phyloP scores from a whole-genome alignment of 2,329 filamentous ascomycete species.

The Penicillium sp. region DNA sequence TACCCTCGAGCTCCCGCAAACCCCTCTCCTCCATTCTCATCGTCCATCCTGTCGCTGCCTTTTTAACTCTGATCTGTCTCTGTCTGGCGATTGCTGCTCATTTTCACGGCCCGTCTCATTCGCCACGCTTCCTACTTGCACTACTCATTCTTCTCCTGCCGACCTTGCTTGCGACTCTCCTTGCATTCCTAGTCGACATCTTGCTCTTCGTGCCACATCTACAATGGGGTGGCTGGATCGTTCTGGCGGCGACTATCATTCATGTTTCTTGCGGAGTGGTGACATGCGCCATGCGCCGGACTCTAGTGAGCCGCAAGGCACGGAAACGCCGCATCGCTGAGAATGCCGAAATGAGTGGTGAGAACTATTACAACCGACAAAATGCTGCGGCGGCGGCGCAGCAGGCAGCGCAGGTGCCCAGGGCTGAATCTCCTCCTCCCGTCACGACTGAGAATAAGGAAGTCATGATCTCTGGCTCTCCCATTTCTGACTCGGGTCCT shows the following conservation, averaged over 20 bases:
- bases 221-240: conserved; percentile 92
- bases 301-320: conserved; percentile 89
- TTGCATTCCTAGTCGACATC: conserved; percentile 92
- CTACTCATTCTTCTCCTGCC: conserved; percentile 86
- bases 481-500: conserved; percentile 54
- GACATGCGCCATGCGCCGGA: conserved; percentile 92
- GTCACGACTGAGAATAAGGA: conserved; percentile 56
- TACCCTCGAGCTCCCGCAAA: conserved; percentile 67
- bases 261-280: conserved; percentile 81
- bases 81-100: conserved; percentile 79
- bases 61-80: conserved; percentile 84
- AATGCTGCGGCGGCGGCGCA: conserved; percentile 39
- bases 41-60: conserved; percentile 86
- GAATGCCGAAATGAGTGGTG: conserved; percentile 96
- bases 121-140: conserved; percentile 80
- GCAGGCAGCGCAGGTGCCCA: conserved; percentile 14
- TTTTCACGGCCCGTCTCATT: conserved; percentile 85
- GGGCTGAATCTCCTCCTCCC: no score
- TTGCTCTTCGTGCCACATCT: conserved; percentile 92
- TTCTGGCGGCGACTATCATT: conserved; percentile 84
- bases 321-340: conserved; percentile 87
- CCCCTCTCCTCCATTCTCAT: conserved; percentile 87
- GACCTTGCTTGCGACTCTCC: conserved; percentile 78
- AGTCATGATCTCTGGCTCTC: conserved; percentile 61
- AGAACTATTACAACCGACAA: conserved; percentile 80